Evolutionary conservation across 305 asterid genomes (phyloP).

Genomic region (Fraxinus floribunda): DNA sequence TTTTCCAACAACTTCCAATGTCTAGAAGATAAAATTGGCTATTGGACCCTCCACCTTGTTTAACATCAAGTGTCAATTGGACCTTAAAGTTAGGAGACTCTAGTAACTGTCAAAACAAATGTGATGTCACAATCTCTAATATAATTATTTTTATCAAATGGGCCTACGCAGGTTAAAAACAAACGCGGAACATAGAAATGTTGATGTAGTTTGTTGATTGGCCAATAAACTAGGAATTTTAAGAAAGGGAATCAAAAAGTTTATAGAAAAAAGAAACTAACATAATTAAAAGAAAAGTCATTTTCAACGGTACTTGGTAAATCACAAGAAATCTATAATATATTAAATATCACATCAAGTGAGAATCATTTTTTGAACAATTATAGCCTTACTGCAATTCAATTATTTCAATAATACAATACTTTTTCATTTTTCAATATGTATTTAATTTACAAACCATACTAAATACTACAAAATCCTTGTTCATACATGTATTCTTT

Average conservation of each 20-base stretch:
- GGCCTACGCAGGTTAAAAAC: not conserved
- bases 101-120: conserved; percentile 47
- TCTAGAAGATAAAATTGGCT: conserved; percentile 78
- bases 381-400: too few relatives aligned
- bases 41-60: conserved; percentile 71
- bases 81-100: conserved; percentile 78
- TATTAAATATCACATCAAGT: too few relatives aligned
- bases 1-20: conserved; percentile 85
- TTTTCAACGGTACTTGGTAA: not conserved
- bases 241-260: not conserved
- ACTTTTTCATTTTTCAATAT: too few relatives aligned
- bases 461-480: too few relatives aligned
- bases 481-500: too few relatives aligned
- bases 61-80: conserved; percentile 54
- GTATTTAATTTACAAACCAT: too few relatives aligned
- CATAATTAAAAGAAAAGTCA: not conserved
- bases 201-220: not conserved
- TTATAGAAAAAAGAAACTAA: not conserved
- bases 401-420: too few relatives aligned
- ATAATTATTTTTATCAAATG: not conserved
- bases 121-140: not conserved
- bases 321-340: not conserved
- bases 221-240: not conserved
- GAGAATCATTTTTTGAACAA: too few relatives aligned
- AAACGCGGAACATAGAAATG: not conserved